Evolutionary conservation across 1,284 basidiomycete species (phyloP).

Genomic region (Ustilago esculenta): DNA sequence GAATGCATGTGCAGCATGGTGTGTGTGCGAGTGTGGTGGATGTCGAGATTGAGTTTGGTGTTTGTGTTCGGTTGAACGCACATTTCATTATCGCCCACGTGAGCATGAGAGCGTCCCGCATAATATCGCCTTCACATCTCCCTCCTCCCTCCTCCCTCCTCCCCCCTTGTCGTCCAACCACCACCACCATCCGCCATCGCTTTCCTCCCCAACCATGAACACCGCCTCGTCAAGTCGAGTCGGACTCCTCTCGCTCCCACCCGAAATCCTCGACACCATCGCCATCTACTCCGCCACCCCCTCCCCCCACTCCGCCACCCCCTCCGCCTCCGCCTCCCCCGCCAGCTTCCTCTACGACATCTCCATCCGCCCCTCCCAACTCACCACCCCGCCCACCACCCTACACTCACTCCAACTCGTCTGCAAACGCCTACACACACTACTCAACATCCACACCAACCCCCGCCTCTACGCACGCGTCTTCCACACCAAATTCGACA

Average conservation of each 20-base stretch:
- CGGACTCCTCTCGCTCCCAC: constrained; percentile 42
- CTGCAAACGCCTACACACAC: constrained; percentile 42
- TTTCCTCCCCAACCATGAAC: constrained; percentile 16
- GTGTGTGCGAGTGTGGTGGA: no score
- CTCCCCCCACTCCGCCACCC: constrained; percentile 10
- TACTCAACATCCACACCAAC: constrained; percentile 49
- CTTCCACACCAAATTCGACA: constrained; percentile 60
- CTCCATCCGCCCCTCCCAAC: constrained; percentile 11
- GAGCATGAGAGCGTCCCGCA: no score
- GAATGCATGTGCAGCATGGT: no score
- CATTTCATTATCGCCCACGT: no score
- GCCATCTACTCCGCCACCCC: constrained; percentile 44
- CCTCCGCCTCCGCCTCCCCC: constrained; percentile 24
- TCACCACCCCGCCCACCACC: constrained; percentile 48
- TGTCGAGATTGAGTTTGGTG: no score
- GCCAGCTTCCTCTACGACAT: constrained; percentile 40
- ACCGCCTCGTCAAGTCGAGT: constrained; percentile 8
- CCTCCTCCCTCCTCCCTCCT: no score
- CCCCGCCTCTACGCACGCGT: constrained; percentile 58
- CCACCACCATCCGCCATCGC: no score
- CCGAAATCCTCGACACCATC: constrained; percentile 57
- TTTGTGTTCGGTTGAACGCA: no score
- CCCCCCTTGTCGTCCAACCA: no score
- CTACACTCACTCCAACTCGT: constrained; percentile 49
- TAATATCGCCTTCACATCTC: no score